phyloP scores from a whole-genome alignment of 257 asterid species.

The Cinchona pubescens region DNA sequence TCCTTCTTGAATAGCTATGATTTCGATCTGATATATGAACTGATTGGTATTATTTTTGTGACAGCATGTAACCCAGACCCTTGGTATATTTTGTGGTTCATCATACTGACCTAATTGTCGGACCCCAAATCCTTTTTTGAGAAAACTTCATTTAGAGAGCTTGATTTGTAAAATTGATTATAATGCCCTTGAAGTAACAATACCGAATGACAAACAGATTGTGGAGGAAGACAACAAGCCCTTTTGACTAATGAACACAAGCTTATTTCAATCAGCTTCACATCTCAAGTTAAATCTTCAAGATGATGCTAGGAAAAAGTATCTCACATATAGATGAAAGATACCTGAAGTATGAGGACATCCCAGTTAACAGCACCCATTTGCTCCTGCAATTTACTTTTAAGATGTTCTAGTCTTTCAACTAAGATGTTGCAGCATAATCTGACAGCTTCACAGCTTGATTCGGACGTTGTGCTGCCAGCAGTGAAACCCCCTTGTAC shows the following conservation, averaged over 20 bases:
- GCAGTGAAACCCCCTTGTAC: constrained; percentile 67
- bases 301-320: neutral
- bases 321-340: neutral
- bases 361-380: constrained; percentile 56
- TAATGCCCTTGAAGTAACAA: no score
- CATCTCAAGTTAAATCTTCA: no score
- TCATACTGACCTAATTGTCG: neutral
- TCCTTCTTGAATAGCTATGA: neutral
- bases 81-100: neutral
- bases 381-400: constrained; percentile 46
- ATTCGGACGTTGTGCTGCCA: constrained; percentile 79
- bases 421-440: constrained; percentile 61
- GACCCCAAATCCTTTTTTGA: neutral
- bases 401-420: constrained; percentile 48
- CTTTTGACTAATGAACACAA: no score
- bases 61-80: no score
- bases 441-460: constrained; percentile 74
- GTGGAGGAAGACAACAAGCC: no score
- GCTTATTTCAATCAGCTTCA: no score
- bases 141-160: neutral
- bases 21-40: neutral
- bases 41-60: no score
- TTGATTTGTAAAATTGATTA: neutral
- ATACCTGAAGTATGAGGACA: constrained; percentile 51
- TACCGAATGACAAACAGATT: no score